phyloP scores from a whole-genome alignment of 371 early-diverging fungal genomes.

The Mucor sp. region DNA sequence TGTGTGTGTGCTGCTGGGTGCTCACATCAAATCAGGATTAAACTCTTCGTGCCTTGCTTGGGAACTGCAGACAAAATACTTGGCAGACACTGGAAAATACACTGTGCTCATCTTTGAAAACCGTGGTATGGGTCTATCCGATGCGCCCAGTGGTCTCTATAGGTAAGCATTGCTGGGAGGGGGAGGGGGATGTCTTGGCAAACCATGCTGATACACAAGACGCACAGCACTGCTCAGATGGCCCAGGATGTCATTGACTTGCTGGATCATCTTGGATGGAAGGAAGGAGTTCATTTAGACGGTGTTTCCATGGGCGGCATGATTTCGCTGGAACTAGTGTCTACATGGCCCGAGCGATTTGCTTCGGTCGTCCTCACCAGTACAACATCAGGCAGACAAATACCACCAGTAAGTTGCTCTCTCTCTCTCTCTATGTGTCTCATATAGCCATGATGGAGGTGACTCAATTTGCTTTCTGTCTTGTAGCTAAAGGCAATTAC shows the following conservation, averaged over 20 bases:
- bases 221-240: constrained; percentile 59
- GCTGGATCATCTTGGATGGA: constrained; percentile 66
- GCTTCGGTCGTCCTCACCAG: constrained; percentile 31
- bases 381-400: constrained; percentile 27
- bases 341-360: constrained; percentile 27
- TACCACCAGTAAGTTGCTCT: constrained; percentile 34
- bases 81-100: constrained; percentile 57
- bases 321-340: constrained; percentile 60
- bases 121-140: constrained; percentile 67
- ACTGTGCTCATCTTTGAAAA: constrained; percentile 77
- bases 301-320: constrained; percentile 79
- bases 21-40: constrained; percentile 21
- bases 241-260: constrained; percentile 63
- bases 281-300: constrained; percentile 54
- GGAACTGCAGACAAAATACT: constrained; percentile 55
- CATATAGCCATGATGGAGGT: too few species aligned
- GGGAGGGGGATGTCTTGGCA: neutral
- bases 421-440: neutral
- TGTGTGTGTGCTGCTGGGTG: too few species aligned
- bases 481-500: constrained; percentile 23
- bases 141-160: constrained; percentile 56
- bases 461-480: neutral
- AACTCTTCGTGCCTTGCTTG: constrained; percentile 49
- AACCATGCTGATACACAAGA: neutral
- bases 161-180: constrained; percentile 30